phyloP scores from a whole-genome alignment of 371 early-diverging fungal species.

The Mortierella sp. region DNA sequence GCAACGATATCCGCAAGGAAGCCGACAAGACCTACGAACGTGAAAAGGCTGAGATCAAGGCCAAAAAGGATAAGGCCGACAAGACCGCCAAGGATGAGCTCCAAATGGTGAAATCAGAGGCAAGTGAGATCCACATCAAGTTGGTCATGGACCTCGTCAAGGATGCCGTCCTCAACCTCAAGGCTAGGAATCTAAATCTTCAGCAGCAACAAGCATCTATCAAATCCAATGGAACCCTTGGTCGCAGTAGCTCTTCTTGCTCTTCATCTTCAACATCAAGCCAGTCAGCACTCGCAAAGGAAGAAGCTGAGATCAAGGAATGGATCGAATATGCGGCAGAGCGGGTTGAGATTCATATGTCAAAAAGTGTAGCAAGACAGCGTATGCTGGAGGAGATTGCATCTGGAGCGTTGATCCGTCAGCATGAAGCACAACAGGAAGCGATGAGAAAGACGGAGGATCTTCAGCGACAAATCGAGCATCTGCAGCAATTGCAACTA shows the following conservation, averaged over 20 bases:
- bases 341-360: slow-evolving; percentile 27
- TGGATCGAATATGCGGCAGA: slow-evolving; percentile 47
- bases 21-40: slow-evolving; percentile 30
- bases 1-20: slow-evolving; percentile 17
- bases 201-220: neutral
- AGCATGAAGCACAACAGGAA: slow-evolving; percentile 30
- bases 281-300: slow-evolving; percentile 10
- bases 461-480: slow-evolving; percentile 21
- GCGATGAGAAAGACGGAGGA: slow-evolving; percentile 17
- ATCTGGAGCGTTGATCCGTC: slow-evolving; percentile 21
- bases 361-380: slow-evolving; percentile 23
- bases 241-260: neutral
- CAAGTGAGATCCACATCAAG: slow-evolving; percentile 16
- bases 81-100: slow-evolving; percentile 33
- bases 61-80: slow-evolving; percentile 18
- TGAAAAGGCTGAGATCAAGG: slow-evolving; percentile 22
- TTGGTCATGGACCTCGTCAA: slow-evolving; percentile 26
- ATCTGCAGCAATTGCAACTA: slow-evolving; percentile 19
- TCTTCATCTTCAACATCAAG: neutral
- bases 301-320: slow-evolving; percentile 40
- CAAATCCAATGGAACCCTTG: neutral
- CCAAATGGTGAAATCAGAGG: slow-evolving; percentile 17
- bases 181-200: slow-evolving; percentile 16
- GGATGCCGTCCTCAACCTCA: slow-evolving; percentile 30
- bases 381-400: slow-evolving; percentile 40